Conservation (phyloP, 495 filamentous ascomycete genomes). For the Penicillium fimorum region DNA sequence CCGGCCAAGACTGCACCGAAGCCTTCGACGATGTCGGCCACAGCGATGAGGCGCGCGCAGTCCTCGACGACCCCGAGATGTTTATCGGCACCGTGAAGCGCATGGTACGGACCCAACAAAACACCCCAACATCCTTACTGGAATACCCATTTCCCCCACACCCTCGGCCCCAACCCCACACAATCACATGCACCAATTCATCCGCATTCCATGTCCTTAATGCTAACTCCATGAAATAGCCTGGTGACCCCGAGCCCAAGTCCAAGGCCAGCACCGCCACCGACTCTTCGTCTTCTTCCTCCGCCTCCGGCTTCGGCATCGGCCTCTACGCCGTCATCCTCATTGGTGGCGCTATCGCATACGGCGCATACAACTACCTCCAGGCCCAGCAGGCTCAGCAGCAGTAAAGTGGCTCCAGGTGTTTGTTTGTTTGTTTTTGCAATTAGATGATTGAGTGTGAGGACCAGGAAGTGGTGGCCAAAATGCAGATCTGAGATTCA, state of each 20-base stretch:
- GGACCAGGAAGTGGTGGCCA: neutral
- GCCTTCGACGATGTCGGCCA: conserved; percentile 99
- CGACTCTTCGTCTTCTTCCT: conserved; percentile 46
- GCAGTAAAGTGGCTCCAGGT: conserved; percentile 16
- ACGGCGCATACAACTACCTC: conserved; percentile 84
- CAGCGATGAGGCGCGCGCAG: conserved; percentile 97
- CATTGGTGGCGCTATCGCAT: conserved; percentile 73
- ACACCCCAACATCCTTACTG: neutral
- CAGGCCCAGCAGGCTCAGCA: conserved; percentile 52
- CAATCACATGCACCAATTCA: conserved; percentile 10
- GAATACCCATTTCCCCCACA: neutral
- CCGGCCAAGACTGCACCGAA: conserved; percentile 94
- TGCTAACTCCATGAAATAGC: conserved; percentile 47
- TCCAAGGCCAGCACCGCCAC: conserved; percentile 52
- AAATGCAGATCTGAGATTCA: conserved; percentile 1
- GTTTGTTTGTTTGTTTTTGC: neutral
- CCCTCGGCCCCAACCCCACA: conserved; percentile 4
- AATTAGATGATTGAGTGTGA: neutral
- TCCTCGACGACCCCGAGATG: conserved; percentile 67
- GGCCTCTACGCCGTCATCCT: conserved; percentile 81
- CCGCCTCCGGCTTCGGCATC: conserved; percentile 61
- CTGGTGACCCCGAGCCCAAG: conserved; percentile 80
- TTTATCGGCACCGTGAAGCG: conserved; percentile 82
- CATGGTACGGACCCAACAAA: conserved; percentile 56
- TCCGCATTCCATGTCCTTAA: neutral